phyloP scores from a whole-genome alignment of 108 stramenopile genomes.

The Nitzschia inconspicua region DNA sequence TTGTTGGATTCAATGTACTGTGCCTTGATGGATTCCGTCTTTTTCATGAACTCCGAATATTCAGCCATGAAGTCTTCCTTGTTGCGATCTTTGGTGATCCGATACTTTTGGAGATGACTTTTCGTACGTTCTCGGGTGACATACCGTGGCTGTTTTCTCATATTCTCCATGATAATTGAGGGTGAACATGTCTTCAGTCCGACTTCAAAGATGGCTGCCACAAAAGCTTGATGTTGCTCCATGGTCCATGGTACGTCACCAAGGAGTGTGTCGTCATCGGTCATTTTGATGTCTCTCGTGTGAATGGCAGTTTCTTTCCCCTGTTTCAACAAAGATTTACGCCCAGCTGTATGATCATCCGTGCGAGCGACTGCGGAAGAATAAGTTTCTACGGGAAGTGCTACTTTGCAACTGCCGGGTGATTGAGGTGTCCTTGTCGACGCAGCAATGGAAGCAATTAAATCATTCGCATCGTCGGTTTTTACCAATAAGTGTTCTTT shows the following conservation, averaged over 20 bases:
- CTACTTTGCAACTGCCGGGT: no score
- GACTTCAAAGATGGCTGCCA: constrained; percentile 38
- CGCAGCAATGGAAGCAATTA: no score
- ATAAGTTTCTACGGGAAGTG: no score
- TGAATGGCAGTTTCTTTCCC: no score
- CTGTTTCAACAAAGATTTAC: no score
- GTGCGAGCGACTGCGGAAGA: no score
- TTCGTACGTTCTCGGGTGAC: constrained; percentile 51
- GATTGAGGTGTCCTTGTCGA: no score
- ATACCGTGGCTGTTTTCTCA: constrained; percentile 25
- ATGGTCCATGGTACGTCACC: constrained; percentile 20
- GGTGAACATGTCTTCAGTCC: constrained; percentile 49
- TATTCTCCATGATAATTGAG: constrained; percentile 43
- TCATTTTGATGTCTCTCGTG: no score
- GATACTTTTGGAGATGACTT: constrained; percentile 55
- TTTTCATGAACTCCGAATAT: constrained; percentile 37
- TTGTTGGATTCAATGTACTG: constrained; percentile 3
- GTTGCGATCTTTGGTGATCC: constrained; percentile 33
- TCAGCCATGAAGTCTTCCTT: constrained; percentile 42
- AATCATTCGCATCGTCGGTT: no score
- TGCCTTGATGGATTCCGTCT: constrained; percentile 15
- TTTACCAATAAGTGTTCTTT: no score
- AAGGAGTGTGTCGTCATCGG: no score
- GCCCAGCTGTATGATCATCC: no score
- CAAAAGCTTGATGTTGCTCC: constrained; percentile 40